Evolutionary conservation across 1,284 basidiomycete genomes (phyloP), one percentile per base, ranked within the genome.

Genomic region (Apiotrichum montevideense): DNA sequence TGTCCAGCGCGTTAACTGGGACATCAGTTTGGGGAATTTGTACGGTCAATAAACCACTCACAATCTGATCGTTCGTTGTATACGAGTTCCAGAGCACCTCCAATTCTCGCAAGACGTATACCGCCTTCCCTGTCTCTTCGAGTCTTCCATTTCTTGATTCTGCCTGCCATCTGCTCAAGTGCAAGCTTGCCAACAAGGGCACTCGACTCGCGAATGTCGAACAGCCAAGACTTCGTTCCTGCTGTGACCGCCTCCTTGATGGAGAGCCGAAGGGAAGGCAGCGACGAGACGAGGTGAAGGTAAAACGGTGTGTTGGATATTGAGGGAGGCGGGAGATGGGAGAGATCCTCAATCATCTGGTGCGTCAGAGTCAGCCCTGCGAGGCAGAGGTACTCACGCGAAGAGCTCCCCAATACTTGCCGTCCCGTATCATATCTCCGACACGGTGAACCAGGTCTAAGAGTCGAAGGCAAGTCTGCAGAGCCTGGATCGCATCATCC

Each of bases 201-300:
- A 56, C 88, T 90, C 58, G 89, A 84, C 66, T 97, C 93, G 52
- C 96, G 81, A 55, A 98, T 93, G 67, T 98, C 92, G 54, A 95
- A 85, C 33, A 99, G 79, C 96, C 96, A 99, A 61, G 96, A 88
- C 73, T 98, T 98, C 79, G 93, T 88, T 7, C 93, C 90, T 0
- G 91, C 87, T 0, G 90, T 95, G 2, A 98, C 96, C 0, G 90
- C 88, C 66, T 90, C 87, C 72, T 94, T 91, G 70, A 99, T 90
- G 64, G 92, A 88, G 21, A 82, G 79, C 7, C 93, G 86, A 48
- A 95, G 81, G 1, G 92, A 93, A 1, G 96, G 96, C 34, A 98
- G 79, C 0, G 92, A 93, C 0, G 90, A 90, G 33, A 96, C 79
- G 63, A 99, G 82, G 77, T 96, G 87, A 54, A 90, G 87, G 64